A percentile compares a stretch with the other conserved stretches of the same genome.
Evolutionary conservation across 768 basidiomycete genomes (phyloP).

Genomic region (Daedalea quercina): DNA sequence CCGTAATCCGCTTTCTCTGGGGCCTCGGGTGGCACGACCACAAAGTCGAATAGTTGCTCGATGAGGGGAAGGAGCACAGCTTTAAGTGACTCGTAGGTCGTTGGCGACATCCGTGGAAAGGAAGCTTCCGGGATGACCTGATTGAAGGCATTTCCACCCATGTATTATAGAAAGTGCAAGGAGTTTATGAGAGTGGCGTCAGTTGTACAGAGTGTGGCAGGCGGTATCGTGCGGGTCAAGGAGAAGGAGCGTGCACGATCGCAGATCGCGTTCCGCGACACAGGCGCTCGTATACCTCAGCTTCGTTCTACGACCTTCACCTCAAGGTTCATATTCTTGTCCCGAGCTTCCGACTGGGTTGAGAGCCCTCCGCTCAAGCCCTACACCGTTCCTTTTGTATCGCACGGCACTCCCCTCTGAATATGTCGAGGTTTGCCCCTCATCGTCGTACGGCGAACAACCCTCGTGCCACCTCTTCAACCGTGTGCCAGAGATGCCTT

Average conservation of each 20-base stretch:
- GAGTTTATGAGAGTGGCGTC: no score
- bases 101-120: slow-evolving; percentile 58
- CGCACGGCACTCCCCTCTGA: no score
- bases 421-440: slow-evolving; percentile 79
- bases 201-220: neutral
- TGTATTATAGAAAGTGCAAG: slow-evolving; percentile 19
- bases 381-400: no score
- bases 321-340: no score
- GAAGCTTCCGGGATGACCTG: slow-evolving; percentile 33
- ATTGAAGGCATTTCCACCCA: slow-evolving; percentile 71
- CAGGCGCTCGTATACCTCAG: no score
- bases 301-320: no score
- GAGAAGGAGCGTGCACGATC: no score
- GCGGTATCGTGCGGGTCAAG: no score
- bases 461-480: slow-evolving; percentile 57
- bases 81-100: slow-evolving; percentile 47
- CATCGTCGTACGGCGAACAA: slow-evolving; percentile 56
- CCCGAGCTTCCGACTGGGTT: no score
- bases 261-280: no score
- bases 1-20: slow-evolving; percentile 63
- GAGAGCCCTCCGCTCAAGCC: no score
- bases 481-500: slow-evolving; percentile 81
- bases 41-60: slow-evolving; percentile 39
- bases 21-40: slow-evolving; percentile 52
- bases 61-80: slow-evolving; percentile 35